Base-by-base conservation (phyloP, 106 monocot species). In the Iris macrosiphon region DNA sequence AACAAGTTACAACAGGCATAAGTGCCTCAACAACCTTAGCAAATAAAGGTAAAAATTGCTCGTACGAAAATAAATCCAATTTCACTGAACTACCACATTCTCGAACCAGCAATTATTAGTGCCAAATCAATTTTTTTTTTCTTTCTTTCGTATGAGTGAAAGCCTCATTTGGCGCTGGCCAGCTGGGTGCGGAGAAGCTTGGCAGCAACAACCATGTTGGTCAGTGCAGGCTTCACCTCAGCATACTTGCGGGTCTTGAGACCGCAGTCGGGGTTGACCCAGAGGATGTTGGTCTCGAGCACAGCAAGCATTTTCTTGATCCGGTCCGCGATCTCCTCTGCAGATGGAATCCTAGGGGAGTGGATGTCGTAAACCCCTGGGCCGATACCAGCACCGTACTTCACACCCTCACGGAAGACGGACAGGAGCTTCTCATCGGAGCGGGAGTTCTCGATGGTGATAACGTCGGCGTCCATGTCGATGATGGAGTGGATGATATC, bases 291-390 rank as follows among this genome's bases (percentile, higher is more conserved):
- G 8, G 67, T 38, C 49, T 67, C 57, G 6, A 67, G 49, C 16
- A 67, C 57, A 2, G 67, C 57, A 14, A 67, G 67, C 67, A 67
- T 67, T 48, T 67, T 67, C 24, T 57, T 57, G 57, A 57, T 39
- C 11, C 67, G 55, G 39, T 67, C 67, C 6, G 67, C 67, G 16
- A 67, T 67, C 32, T 67, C 67, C 33, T 67, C 67, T 0, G 57
- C 28, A 27, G 67, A 67, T 8, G 67, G 67, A 17, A 67, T 67
- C 28, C 67, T 34, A 29, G 67, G 67, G 48, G 67, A 67, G 48
- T 67, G 67, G 57, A 57, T 67, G 57, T 67, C 67, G 23, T 67
- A 67, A 10, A 67, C 67, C 25, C 67, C 67, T 0, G 67, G 67
- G 28, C 67, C 67, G 38, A 67, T 67, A 0, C 67, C 67, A 2